Base-by-base conservation (phyloP, 2,329 filamentous ascomycete genomes). In the Didymella pomorum region DNA sequence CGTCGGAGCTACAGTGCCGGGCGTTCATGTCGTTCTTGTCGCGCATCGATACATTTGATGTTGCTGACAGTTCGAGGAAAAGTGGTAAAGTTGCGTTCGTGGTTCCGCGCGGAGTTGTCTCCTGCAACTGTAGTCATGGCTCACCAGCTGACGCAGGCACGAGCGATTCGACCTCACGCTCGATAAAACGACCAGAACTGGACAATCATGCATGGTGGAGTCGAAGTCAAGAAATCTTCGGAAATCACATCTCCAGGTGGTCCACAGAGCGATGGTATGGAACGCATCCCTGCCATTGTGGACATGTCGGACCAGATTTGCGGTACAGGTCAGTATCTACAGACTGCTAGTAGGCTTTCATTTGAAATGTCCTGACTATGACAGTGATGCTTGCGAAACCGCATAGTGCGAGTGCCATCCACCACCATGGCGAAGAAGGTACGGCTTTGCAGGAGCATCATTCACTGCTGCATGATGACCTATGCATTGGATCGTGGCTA, bases 381-480 rank as follows among this genome's bases (percentile, higher is more conserved):
- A 54, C 63, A 86, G 85, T 90, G 10, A 82, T 90, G 75, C 84
- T 87, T 37, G 85, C 88, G 2, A 85, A 86, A 63, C 86, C 89
- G 7, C 82, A 84, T 51, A 86, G 86, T 26, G 77, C 82, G 2
- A 87, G 87, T 0, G 83, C 85, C 6, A 80, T 92, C 21, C 87
- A 89, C 62, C 89, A 92, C 67, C 87, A 91, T 67, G 88, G 87
- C 53, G 83, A 87, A 69, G 87, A 91, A 81, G 85, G 85, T 87
- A 70, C 67, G 79, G 50, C 33, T 31, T 10, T 26, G 2, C 26
- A 12, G 9, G 6, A 1, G 16, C 9, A 21, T n/a, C 14, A 18
- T 3, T 4, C 35, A 3, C 14, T 18, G 6, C 12, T 42, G 9
- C 11, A 7, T 20, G 18, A 11, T 39, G 20, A 3, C 37, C 1